Base-by-base conservation (phyloP, 345 rosid genomes). In the Murraya koenigii region DNA sequence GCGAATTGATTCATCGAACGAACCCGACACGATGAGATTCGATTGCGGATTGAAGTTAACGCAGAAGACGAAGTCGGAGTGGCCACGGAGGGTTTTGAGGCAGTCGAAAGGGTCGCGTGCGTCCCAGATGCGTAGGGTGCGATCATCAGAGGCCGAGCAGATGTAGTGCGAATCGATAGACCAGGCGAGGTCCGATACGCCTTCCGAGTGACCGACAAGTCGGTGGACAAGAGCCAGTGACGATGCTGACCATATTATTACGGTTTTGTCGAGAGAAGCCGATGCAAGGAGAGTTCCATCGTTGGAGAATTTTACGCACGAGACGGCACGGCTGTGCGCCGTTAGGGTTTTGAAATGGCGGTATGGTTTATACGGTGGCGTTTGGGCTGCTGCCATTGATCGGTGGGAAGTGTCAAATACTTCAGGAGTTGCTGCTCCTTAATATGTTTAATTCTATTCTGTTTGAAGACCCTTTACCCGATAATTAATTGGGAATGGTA, bases 111-210 rank as follows among this genome's bases (percentile, higher is more conserved):
- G 94, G 75, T 93, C 33, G 7, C 94, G 92, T 6, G 99, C 86
- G 20, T 90, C 92, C 99, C 99, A 96, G 83, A 96, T 96, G 76
- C 99, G 99, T 79, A 96, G 90, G 72, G 98, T 77, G 41, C 90
- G 88, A 67, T 96, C 99, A 64, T 96, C 98, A 41, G 99, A 94
- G 62, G 97, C 97, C 63, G 99, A 94, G 83, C 98, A 96, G 76
- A 95, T 91, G 84, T 96, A 94, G 83, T 90, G 99, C 36, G 98
- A 92, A 78, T 96, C 97, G 7, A 93, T 91, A 52, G 98, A 95
- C 98, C 98, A 95, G 58, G 98, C 97, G 3, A 95, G 84, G 87
- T 95, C 98, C 7, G 91, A 90, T 70, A 94, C 75, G 44, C 99
- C 97, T 5, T 81, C 89, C 36, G 93, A 81, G 88, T 94, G 98